These are phyloP conservation scores for Colletotrichum sp. DNA, from an alignment of 2,329 filamentous ascomycete species.

Conservation along the genomic window DNA sequence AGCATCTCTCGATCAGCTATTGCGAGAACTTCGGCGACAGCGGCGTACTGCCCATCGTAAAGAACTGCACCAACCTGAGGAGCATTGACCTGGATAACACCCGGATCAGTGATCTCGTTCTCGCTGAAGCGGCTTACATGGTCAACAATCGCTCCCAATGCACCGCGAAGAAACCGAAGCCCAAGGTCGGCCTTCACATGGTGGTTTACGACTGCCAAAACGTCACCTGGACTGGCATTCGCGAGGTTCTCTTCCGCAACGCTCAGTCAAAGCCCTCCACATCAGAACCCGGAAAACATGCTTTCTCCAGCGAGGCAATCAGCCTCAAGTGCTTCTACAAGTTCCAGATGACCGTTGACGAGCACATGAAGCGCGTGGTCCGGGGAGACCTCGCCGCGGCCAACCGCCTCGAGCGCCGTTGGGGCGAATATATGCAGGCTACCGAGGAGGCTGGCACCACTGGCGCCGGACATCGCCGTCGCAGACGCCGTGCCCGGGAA, in stretches of 20 bases:
- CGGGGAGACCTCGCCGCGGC: constrained; percentile 78
- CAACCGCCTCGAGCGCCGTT: constrained; percentile 82
- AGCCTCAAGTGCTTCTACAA: constrained; percentile 92
- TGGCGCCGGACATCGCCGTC: constrained; percentile 70
- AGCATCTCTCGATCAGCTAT: constrained; percentile 87
- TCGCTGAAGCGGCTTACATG: constrained; percentile 84
- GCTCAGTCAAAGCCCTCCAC: constrained; percentile 68
- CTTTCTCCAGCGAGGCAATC: constrained; percentile 80
- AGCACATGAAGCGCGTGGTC: constrained; percentile 87
- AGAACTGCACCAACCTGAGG: constrained; percentile 71
- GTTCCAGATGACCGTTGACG: constrained; percentile 93
- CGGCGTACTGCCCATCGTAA: constrained; percentile 84
- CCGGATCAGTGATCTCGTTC: constrained; percentile 82
- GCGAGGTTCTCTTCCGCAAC: constrained; percentile 86
- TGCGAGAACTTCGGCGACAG: constrained; percentile 85
- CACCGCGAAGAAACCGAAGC: constrained; percentile 44
- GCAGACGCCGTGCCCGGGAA: constrained; percentile 80
- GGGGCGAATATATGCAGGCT: constrained; percentile 93
- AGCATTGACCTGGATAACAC: constrained; percentile 93
- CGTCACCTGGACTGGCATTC: constrained; percentile 90
- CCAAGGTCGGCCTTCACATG: constrained; percentile 71
- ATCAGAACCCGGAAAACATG: constrained; percentile 42
- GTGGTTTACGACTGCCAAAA: constrained; percentile 92
- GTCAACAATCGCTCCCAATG: constrained; percentile 67
- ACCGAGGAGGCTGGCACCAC: constrained; percentile 80